Base-by-base conservation (phyloP, 1,284 basidiomycete genomes). In the Leccinum fallax region DNA sequence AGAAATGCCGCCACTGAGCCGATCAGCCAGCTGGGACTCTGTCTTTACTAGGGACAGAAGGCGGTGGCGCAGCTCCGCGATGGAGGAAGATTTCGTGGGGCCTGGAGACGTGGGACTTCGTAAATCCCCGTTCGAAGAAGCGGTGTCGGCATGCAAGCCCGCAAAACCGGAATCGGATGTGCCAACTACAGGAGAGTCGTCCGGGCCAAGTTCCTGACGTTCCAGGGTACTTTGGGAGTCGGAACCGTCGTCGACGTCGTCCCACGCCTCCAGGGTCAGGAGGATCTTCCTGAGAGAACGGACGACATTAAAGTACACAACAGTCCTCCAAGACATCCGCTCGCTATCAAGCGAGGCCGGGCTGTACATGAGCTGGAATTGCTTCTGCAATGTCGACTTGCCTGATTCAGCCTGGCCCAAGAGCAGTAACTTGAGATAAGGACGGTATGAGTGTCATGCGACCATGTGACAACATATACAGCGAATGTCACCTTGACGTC, bases 331-430 rank as follows among this genome's bases (percentile, higher is more conserved):
- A 26, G 91, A 92, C 40, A 83, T 75, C 16, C 92, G 89, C 71
- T 93, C 91, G 61, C 84, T 82, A 60, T 93, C 90, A 58, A 93
- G 80, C 13, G 87, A 85, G 58, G 81, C 81, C 1, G 92, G 92
- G 65, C 85, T 88, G 76, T 93, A 92, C 83, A 93, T 89, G 64
- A 93, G 84, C 75, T 93, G 92, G 70, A 93, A 93, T 73, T 93
- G 90, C 72, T 93, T 92, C 73, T 91, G 89, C 34, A 93, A 81
- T 1, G 90, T 92, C 19, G 88, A 90, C 74, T 92, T 93, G 66
- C 90, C 91, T 30, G 89, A 91, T 78, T 93, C 90, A 53, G 91
- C 90, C 70, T 93, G 90, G 46, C 90, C 90, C 53, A 93, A 84
- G 57, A 93, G 82, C 19, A 93, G 78, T 49, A 93, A 78, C 90